Evolutionary conservation across 2,329 filamentous ascomycete species (phyloP), one percentile per base, ranked within the genome.

Genomic region (Fusarium musae): DNA sequence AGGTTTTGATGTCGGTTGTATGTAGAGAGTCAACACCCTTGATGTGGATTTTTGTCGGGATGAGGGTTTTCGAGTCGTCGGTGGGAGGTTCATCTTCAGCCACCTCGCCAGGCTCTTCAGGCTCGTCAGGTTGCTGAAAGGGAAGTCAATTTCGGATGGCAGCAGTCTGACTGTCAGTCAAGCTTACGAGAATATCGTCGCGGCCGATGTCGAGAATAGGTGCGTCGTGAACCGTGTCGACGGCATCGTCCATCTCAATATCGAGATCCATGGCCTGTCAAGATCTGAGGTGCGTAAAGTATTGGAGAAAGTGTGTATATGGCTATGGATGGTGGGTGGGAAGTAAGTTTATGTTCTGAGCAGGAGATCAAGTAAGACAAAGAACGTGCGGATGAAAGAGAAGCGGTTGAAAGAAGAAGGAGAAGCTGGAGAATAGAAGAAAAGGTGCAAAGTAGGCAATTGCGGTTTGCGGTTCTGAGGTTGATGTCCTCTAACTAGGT

Each of bases 21-120:
- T 92, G 93, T 79, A 98, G 85, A 47, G 92, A 90, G 78, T 97
- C 93, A 7, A 98, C 87, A 26, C 96, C 96, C 67, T 91, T 90
- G 59, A 99, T 85, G 82, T 98, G 92, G n/a, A 98, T 83, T 80
- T 96, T 96, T 78, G 86, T 81, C 6, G 81, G 80, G 12, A 82
- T 70, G 16, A 82, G 64, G 4, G 64, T 78, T 50, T 76, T 78
- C 37, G 76, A 74, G 21, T 80, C 78, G 62, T 75, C 67, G 49
- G 71, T 70, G 12, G 72, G 52, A 34, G 75, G 76, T 47, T 80
- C 81, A 59, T 83, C 82, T 9, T 82, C 82, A 39, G 78, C 79
- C 32, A 83, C 78, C 72, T 84, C 82, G 50, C 82, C 82, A 23
- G 80, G 80, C 61, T 84, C 82, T 66, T 83, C 80, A 26, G 73